Conservation (phyloP, 2,329 filamentous ascomycete species). For the Phialophora tarda region DNA sequence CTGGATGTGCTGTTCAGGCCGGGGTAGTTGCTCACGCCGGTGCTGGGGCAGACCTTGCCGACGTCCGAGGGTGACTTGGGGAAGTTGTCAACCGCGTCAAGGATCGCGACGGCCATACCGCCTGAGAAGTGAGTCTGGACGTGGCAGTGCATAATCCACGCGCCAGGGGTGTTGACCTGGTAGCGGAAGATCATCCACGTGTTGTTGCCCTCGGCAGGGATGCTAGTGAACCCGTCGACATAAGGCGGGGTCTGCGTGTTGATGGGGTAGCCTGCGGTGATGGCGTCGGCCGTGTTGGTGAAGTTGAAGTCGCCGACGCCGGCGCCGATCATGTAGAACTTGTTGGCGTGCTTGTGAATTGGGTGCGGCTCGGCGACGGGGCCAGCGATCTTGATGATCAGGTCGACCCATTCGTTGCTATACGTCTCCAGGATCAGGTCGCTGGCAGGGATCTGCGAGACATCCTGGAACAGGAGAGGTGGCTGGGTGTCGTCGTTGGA, state of each 20-base stretch:
- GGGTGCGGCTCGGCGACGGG: constrained; percentile 62
- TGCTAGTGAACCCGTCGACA: constrained; percentile 57
- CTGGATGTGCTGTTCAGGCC: constrained; percentile 5
- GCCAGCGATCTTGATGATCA: constrained; percentile 56
- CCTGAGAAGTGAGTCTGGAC: constrained; percentile 60
- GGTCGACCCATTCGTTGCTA: constrained; percentile 61
- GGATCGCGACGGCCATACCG: constrained; percentile 62
- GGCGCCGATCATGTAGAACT: constrained; percentile 62
- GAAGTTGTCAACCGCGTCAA: constrained; percentile 48
- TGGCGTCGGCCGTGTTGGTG: constrained; percentile 57
- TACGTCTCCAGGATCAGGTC: constrained; percentile 58
- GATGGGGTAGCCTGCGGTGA: constrained; percentile 55
- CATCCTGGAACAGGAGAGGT: constrained; percentile 56
- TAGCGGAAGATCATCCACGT: constrained; percentile 61
- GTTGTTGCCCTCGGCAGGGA: constrained; percentile 41
- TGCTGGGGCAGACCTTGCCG: constrained; percentile 35
- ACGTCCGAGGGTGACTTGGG: constrained; percentile 35
- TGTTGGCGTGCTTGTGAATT: constrained; percentile 69
- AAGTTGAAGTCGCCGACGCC: constrained; percentile 60
- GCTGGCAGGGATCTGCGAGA: constrained; percentile 45
- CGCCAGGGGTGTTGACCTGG: constrained; percentile 59
- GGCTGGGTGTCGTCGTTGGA: constrained; percentile 45
- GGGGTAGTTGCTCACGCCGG: constrained; percentile 38
- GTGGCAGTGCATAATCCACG: constrained; percentile 64
- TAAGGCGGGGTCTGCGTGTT: constrained; percentile 63